Evolutionary conservation across 805 yeast genomes (phyloP).

Genomic region (Lachancea lanzarotensis): DNA sequence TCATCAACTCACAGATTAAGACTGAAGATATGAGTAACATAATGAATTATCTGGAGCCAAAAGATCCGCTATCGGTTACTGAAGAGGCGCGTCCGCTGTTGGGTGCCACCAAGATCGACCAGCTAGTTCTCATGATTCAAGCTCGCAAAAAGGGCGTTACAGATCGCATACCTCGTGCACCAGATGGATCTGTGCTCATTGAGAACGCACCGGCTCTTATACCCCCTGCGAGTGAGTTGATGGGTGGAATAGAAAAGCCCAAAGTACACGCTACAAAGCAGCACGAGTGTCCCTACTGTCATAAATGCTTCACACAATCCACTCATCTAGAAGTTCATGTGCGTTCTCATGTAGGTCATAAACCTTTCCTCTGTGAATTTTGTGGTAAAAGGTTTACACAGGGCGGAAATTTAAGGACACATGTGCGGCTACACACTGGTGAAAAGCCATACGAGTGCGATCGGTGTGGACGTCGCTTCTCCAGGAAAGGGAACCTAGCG

Average conservation of each 20-base stretch:
- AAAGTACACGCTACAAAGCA: slow-evolving; percentile 39
- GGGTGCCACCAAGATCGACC: slow-evolving; percentile 88
- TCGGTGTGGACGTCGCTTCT: slow-evolving; percentile 67
- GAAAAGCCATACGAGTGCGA: slow-evolving; percentile 85
- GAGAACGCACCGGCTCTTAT: slow-evolving; percentile 45
- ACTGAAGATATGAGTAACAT: slow-evolving; percentile 4
- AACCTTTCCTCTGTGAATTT: slow-evolving; percentile 72
- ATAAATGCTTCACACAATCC: slow-evolving; percentile 76
- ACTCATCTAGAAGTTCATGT: slow-evolving; percentile 89
- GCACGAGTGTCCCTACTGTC: slow-evolving; percentile 71
- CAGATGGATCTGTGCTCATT: slow-evolving; percentile 58
- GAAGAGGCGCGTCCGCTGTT: slow-evolving; percentile 65
- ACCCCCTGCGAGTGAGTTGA: slow-evolving; percentile 57
- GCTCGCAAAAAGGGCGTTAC: slow-evolving; percentile 74
- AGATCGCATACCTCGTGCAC: slow-evolving; percentile 55
- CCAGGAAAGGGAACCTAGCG: slow-evolving; percentile 86
- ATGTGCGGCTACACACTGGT: slow-evolving; percentile 80
- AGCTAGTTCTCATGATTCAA: slow-evolving; percentile 82
- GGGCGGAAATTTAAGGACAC: slow-evolving; percentile 85
- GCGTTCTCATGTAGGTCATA: slow-evolving; percentile 78
- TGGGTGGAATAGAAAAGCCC: slow-evolving; percentile 76
- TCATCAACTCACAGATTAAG: neutral
- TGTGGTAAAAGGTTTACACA: slow-evolving; percentile 84
- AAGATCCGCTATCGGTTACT: slow-evolving; percentile 4
- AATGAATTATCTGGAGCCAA: slow-evolving; percentile 6